Evolutionary conservation across 192 early-diverging fungal species (phyloP), one percentile per base, ranked within the genome.

Genomic region (Coemansia javaensis): DNA sequence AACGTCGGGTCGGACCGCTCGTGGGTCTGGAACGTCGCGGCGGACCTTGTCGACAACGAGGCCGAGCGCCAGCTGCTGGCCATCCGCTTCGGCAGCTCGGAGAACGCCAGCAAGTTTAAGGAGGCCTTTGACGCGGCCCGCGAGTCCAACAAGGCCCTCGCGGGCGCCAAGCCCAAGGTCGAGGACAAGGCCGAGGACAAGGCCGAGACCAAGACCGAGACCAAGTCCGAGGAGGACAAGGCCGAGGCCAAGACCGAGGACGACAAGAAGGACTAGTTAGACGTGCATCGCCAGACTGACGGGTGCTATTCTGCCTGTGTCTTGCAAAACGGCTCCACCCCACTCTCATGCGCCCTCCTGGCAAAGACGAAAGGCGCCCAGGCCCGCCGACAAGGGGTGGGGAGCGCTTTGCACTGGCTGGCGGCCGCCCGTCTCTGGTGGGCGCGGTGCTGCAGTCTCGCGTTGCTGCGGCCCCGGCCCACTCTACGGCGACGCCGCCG

Each of bases 1-100:
- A 99, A 99, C 60, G 86, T 99, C 44, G 94, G 93, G 37, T 95
- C 92, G 25, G 96, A 99, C 78, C 91, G 94, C 51, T 97, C 93
- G 27, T 99, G 96, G 96, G 96, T 99, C 15, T 99, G 90, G 88
- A 94, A 82, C 51, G 90, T 86, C 41, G 65, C 83, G 21, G 81
- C 90, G 40, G 96, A 99, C 53, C 79, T 90, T 40, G 89, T 94
- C 23, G 96, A 99, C 27, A 94, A 86, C 17, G 87, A 88, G 65
- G 53, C 81, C n/a, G 73, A 81, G 41, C 78, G 81, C 33, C 89
- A 97, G 77, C 77, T 90, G 16, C 80, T 99, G 33, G 96, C 96
- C 32, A 93, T 97, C 53, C 88, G 96, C 49, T 94, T 99, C 50
- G 91, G 86, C 58, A 97, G 95, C 83, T 70, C 85, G 34, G 94